Conservation (phyloP, 352 stramenopile species). For the Pythium guiyangense region DNA sequence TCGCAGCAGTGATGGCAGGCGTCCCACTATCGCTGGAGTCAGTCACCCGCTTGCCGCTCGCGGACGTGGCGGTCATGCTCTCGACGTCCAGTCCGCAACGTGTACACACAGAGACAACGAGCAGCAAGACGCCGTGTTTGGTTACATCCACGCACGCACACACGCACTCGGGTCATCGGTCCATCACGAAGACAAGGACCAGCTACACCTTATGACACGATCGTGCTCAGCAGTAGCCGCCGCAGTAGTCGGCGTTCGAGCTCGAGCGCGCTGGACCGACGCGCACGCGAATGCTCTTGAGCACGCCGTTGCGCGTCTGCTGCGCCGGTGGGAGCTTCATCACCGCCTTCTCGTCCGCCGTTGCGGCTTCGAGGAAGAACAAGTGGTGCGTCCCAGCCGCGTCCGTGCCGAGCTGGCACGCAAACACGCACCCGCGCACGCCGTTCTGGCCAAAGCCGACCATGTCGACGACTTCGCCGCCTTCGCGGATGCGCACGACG, state of each 20-base stretch:
- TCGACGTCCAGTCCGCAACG: no score
- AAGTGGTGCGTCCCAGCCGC: conserved; percentile 39
- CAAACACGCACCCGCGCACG: conserved; percentile 46
- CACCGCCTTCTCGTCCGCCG: conserved; percentile 35
- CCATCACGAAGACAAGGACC: neutral
- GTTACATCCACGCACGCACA: no score
- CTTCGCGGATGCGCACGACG: conserved; percentile 48
- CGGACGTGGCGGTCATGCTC: no score
- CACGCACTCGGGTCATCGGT: no score
- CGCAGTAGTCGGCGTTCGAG: conserved; percentile 39
- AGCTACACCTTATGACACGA: neutral
- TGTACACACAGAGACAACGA: no score
- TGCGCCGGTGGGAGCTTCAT: conserved; percentile 28
- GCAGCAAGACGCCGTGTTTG: no score
- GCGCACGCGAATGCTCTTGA: conserved; percentile 44
- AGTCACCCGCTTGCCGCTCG: no score
- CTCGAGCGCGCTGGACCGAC: conserved; percentile 41
- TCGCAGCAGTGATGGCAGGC: no score
- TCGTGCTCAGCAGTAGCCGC: conserved; percentile 49
- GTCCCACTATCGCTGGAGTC: no score
- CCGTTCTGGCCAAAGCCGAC: conserved; percentile 58
- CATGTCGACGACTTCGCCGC: conserved; percentile 46
- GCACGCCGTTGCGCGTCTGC: conserved; percentile 28
- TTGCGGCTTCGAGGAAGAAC: conserved; percentile 53
- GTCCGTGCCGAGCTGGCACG: conserved; percentile 59